phyloP scores from a whole-genome alignment of 345 rosid species.

The Noccaea bulbosa region DNA sequence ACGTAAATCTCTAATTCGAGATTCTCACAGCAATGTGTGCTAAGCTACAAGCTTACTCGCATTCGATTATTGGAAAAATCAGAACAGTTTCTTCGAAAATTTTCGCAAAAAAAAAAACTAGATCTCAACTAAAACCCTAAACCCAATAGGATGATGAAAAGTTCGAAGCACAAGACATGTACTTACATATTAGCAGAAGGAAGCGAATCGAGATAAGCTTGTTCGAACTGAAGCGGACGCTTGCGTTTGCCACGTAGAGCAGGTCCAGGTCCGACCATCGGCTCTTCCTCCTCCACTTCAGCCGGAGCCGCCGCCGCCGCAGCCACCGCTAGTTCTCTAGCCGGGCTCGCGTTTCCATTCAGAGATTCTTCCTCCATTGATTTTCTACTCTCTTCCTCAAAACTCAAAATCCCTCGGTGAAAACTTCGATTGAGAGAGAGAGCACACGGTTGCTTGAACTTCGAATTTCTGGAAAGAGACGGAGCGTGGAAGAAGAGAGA shows the following conservation, averaged over 20 bases:
- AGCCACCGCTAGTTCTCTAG: constrained; percentile 22
- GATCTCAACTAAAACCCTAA: constrained; percentile 35
- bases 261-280: constrained; percentile 74
- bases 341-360: constrained; percentile 44
- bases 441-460: constrained; percentile 19
- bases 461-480: neutral
- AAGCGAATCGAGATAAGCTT: constrained; percentile 83
- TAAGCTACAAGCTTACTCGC: neutral
- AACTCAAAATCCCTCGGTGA: neutral
- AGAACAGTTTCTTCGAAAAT: neutral
- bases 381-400: constrained; percentile 11
- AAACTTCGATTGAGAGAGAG: constrained; percentile 29
- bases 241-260: constrained; percentile 66
- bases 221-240: constrained; percentile 94
- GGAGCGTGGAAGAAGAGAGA: neutral
- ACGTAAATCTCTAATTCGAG: too few species aligned
- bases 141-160: neutral
- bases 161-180: constrained; percentile 6
- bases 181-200: constrained; percentile 85
- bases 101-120: neutral
- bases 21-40: neutral
- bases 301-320: constrained; percentile 32
- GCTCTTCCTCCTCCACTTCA: constrained; percentile 53
- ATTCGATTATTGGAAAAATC: neutral
- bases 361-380: constrained; percentile 59